Evolutionary conservation across 2,329 filamentous ascomycete species (phyloP), one percentile per base, ranked within the genome.

Genomic region (Emergomyces pasteurianus): DNA sequence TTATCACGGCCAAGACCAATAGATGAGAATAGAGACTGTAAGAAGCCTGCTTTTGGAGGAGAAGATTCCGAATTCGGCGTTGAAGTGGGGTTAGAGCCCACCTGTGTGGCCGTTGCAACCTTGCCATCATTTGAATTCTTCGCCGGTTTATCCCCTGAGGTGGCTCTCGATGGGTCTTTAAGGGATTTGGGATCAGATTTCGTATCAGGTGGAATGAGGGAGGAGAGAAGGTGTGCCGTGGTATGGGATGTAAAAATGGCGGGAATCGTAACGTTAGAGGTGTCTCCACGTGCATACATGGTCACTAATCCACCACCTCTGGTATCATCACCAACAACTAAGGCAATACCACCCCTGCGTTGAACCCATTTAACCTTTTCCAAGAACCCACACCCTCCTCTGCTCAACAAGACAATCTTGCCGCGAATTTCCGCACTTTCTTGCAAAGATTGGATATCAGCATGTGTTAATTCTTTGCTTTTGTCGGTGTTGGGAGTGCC

Each of bases 281-380:
- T 96, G 71, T 97, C 92, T 43, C 92, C 94, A 69, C 89, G 86
- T n/a, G 94, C 94, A 73, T 96, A 97, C 94, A 99, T 99, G 67
- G 95, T 94, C 58, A 97, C 89, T 63, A 99, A 78, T 42, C 88
- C 88, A 3, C 91, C 92, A 52, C 92, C 92, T 63, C 89, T 88
- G 61, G 89, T 87, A 72, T 96, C 89, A 73, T 99, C 94, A 31
- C 94, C 94, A 2, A 99, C 92, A 65, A 99, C 95, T 63, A 99
- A 79, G 42, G 90, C 94, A 62, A 91, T 82, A 23, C 88, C 94
- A 28, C 94, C 94, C 69, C 94, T 84, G 63, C 91, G 83, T 73
- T 99, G 94, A 14, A 89, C 90, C 94, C 94, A 99, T 78, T 95
- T 92, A 65, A 94, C 90, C 75, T 99, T 99, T 71, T 97, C 92